Evolutionary conservation across 495 filamentous ascomycete genomes (phyloP), one percentile per base, ranked within the genome.

Genomic region (Penicillium taxi): DNA sequence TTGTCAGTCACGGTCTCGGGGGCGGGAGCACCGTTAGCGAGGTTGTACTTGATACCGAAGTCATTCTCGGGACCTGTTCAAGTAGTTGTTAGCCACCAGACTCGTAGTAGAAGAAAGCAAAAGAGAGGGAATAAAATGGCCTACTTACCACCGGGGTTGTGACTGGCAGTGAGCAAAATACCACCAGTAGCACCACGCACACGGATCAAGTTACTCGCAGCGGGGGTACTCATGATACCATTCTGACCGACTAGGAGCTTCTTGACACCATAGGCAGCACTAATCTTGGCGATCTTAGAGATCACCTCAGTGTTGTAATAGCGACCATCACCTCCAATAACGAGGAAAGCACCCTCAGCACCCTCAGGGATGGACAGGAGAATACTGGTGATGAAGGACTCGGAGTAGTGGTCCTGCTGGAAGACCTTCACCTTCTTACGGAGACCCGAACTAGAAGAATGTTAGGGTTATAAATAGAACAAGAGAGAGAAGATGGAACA

Each of bases 11-110:
- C 84, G 16, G 80, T 77, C 56, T 98, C 91, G 9, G 91, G 91
- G 34, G 91, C 91, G 15, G 91, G 91, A 19, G 87, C 91, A 42
- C 91, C 91, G 58, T 96, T 96, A 53, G 84, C 62, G 32, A 98
- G 72, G 72, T 98, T 98, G 74, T 98, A 98, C 69, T 98, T 98
- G 80, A 98, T 96, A 39, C 91, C 91, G 41, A 96, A 96, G 67
- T 98, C 91, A 59, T 86, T 78, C 41, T 76, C 78, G 32, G 93
- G 93, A 17, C 91, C 89, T 96, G 49, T 0, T 12, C 13, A 18
- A 14, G 17, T 14, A 17, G 27, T 14, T n/a, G 32, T 42, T 21
- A 42, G 38, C n/a, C 9, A 18, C 27, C 14, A 21, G 14, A 1
- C 20, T 17, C 9, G n/a, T n/a, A n/a, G n/a, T n/a, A n/a, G n/a